Base-by-base conservation (phyloP, 805 yeast species). In the Ogataea methylovora region DNA sequence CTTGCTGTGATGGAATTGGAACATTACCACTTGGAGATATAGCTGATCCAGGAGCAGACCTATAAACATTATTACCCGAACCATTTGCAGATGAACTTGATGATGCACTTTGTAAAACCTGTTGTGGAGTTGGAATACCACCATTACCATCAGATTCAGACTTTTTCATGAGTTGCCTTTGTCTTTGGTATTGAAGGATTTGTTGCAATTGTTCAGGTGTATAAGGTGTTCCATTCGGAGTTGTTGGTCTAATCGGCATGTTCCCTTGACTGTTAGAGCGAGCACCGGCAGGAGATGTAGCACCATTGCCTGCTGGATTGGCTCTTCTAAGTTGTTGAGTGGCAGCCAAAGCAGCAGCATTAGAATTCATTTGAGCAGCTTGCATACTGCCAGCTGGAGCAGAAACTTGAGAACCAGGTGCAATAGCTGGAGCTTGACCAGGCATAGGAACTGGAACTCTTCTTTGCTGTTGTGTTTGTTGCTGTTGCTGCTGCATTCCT, bases 141-240 rank as follows among this genome's bases (percentile, higher is more conserved):
- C 24, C 35, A 24, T 17, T 17, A 12, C 29, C 24, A 16, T 30
- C 40, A 19, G 29, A 19, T 8, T 22, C 26, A 4, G 28, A 30
- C 13, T 33, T 36, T 15, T 35, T n/a, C 15, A n/a, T 6, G 23
- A 26, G 14, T 36, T 71, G 58, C 32, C 74, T 57, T 40, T 71
- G 76, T 37, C 69, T 68, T 46, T 71, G 75, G 23, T 69, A 43
- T 35, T 71, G 78, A 30, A 75, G 53, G 30, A 76, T 48, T 41
- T 72, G 76, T 45, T 76, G 82, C 11, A 76, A 53, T 43, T 77
- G 84, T 38, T 76, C 83, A 8, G 69, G 68, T 0, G 80, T 72
- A 37, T 73, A 71, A 8, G 76, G 76, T 1, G 73, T 65, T 4
- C 78, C 79, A 46, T 71, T 71, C 8, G 79, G 71, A 2, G 70